A percentile compares a stretch with the other conserved stretches of the same genome.
These are phyloP conservation scores for Tetradesmus obliquus DNA, from an alignment of 139 green algal genomes.

Conservation along the genomic window DNA sequence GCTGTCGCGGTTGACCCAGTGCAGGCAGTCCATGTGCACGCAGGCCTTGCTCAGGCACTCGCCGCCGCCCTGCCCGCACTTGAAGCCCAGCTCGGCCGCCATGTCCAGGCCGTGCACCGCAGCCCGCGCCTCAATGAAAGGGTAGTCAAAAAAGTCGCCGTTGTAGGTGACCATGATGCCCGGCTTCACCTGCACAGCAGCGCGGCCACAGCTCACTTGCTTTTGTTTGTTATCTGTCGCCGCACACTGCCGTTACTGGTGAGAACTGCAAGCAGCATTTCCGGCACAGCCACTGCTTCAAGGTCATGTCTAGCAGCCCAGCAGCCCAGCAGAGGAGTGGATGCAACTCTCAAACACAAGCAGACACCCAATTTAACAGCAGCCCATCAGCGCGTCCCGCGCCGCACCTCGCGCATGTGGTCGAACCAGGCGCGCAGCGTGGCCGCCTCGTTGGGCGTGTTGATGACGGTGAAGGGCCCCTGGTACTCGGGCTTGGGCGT, in stretches of 20 bases:
- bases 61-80: constrained; percentile 37
- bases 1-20: constrained; percentile 98
- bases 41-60: constrained; percentile 75
- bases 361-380: background rate
- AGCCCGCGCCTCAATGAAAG: constrained; percentile 94
- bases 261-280: no score
- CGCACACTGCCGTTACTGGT: background rate
- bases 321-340: no score
- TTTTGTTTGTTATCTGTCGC: background rate
- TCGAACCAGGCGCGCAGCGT: constrained; percentile 91
- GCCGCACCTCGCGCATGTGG: constrained; percentile 85
- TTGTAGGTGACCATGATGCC: constrained; percentile 99
- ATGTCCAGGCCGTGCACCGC: constrained; percentile 90
- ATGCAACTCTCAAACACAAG: background rate
- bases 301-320: no score
- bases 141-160: constrained; percentile 99
- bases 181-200: constrained; percentile 77
- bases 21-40: constrained; percentile 97
- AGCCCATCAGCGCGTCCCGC: background rate
- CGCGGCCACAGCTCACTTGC: constrained; percentile 3
- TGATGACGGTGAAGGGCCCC: constrained; percentile 93
- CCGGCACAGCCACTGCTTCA: no score
- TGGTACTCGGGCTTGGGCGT: constrained; percentile 96
- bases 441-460: constrained; percentile 86
- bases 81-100: constrained; percentile 83